phyloP scores from a whole-genome alignment of 371 early-diverging fungal genomes.

The Mucor plumbeus region DNA sequence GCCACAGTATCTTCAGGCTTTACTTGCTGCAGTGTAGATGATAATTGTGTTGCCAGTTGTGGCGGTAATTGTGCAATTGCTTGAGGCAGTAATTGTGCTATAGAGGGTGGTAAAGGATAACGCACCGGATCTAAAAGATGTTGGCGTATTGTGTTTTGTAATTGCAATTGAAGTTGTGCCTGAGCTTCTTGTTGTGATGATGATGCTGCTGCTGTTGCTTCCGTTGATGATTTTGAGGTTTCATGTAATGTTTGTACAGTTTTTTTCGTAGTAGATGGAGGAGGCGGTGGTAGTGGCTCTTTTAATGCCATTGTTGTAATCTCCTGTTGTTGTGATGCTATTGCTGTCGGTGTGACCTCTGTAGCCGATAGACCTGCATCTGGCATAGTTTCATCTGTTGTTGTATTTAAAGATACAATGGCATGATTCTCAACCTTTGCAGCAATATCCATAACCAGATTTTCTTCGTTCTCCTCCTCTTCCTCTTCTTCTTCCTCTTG shows the following conservation, averaged over 20 bases:
- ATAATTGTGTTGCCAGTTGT: conserved; percentile 48
- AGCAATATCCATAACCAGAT: not conserved
- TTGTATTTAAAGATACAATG: not conserved
- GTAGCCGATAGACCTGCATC: not conserved
- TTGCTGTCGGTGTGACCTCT: not conserved
- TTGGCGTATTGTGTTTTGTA: conserved; percentile 53
- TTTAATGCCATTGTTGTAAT: not conserved
- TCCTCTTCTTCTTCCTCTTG: not conserved
- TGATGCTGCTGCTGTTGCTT: not conserved
- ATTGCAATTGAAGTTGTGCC: conserved; percentile 37
- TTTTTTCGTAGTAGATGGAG: not conserved
- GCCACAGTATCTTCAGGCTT: not conserved
- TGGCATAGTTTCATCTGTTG: not conserved
- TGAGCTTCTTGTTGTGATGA: conserved; percentile 1
- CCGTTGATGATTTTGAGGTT: not conserved
- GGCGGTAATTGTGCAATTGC: conserved; percentile 55
- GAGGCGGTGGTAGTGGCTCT: not conserved
- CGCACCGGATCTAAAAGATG: conserved; percentile 50
- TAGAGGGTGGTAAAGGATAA: conserved; percentile 50
- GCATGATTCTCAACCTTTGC: not conserved
- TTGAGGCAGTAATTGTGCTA: conserved; percentile 49
- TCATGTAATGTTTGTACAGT: not conserved
- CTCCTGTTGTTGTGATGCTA: not conserved
- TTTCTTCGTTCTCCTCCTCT: not conserved
- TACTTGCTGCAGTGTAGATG: conserved; percentile 31